Evolutionary conservation across 495 filamentous ascomycete species (phyloP), one percentile per base, ranked within the genome.

Genomic region (Penicillium pulvis): DNA sequence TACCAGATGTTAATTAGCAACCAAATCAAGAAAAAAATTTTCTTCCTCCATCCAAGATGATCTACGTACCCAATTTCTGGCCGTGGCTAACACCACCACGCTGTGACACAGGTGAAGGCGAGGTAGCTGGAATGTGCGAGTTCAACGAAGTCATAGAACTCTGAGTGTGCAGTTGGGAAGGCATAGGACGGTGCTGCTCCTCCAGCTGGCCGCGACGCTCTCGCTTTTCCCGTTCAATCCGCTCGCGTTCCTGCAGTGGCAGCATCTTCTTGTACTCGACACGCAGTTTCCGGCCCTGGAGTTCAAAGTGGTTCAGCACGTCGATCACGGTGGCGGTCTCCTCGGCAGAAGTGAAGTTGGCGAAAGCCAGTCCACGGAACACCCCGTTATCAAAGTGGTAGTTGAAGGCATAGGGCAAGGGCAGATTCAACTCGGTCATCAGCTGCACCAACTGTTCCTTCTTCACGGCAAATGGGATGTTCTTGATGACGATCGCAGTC

Each of bases 251-350:
- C 53, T 92, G 89, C 48, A 92, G 79, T 11, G 94, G 94, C 20
- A 98, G 83, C 94, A 98, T 98, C 79, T 98, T 98, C 81, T 98
- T 98, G 75, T 98, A 98, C 70, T 98, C 94, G 12, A 98, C 94
- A 39, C 94, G 82, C 66, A 98, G 77, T 73, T 97, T 97, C 44
- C 94, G 81, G 19, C 94, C 94, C 70, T 97, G 91, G 16, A 98
- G 83, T 67, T 98, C 94, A 71, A 96, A 90, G 60, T 96, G 92
- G 68, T 98, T 98, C 73, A 98, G 83, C 47, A 87, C 76, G 23
- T 94, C 87, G 64, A 98, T 98, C 35, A 98, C 94, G 28, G 85
- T 81, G 12, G 88, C 89, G 0, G 94, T 98, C 67, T 98, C 94
- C 57, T 97, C 88, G 2, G 94, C 84, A 17, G 91, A 97, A 11